Percentiles rank a stretch among this genome's conserved stretches.
Conservation (phyloP, 352 stramenopile species). For the Pythium insidiosum region DNA sequence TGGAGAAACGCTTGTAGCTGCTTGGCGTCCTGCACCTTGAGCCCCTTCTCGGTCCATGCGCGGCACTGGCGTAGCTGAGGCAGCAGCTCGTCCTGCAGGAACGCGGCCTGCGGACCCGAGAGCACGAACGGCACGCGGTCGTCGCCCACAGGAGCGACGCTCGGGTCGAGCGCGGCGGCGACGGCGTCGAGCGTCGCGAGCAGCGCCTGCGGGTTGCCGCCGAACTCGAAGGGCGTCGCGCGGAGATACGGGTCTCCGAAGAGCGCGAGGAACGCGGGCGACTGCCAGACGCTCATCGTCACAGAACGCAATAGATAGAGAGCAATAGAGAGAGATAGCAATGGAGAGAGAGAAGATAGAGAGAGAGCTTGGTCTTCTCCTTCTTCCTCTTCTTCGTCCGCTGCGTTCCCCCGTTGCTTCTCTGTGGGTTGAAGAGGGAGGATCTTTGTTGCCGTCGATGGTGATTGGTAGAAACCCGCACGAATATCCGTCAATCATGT, state of each 20-base stretch:
- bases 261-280: conserved; percentile 55
- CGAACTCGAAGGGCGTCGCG: conserved; percentile 69
- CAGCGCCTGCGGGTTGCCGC: conserved; percentile 59
- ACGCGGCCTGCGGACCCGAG: conserved; percentile 23
- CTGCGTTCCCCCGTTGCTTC: conserved; percentile 11
- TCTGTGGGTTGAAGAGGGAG: conserved; percentile 8
- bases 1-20: conserved; percentile 58
- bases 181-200: conserved; percentile 36
- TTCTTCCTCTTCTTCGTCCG: conserved; percentile 1
- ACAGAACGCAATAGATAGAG: no score
- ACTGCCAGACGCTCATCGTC: conserved; percentile 46
- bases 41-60: conserved; percentile 44
- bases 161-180: conserved; percentile 25
- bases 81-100: conserved; percentile 36
- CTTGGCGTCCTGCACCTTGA: conserved; percentile 49
- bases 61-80: conserved; percentile 45
- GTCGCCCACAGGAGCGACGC: conserved; percentile 2
- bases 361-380: not conserved
- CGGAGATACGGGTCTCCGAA: conserved; percentile 78
- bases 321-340: no score
- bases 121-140: conserved; percentile 17
- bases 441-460: not conserved
- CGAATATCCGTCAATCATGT: not conserved
- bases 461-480: not conserved
- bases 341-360: no score